Percentiles rank a stretch among this genome's conserved stretches.
Evolutionary conservation across 2,329 filamentous ascomycete species (phyloP).

Genomic region (Colletotrichum phormii): DNA sequence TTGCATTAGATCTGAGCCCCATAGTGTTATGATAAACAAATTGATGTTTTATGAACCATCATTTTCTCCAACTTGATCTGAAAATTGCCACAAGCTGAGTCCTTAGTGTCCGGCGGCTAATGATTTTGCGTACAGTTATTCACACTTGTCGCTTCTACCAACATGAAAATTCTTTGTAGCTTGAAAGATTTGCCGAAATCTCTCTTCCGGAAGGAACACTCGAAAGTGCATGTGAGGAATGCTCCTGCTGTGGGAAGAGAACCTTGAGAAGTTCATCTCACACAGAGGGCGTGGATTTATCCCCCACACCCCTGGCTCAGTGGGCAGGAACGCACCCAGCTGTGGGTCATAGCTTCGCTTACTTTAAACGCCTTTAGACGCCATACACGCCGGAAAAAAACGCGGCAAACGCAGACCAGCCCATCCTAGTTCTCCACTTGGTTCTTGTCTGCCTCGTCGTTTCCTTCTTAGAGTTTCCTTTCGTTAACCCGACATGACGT

Average conservation of each 20-base stretch:
- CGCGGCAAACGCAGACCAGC: conserved; percentile 30
- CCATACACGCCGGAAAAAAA: conserved; percentile 11
- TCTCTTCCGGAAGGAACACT: neutral
- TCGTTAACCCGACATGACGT: conserved; percentile 35
- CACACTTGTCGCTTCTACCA: too few species aligned
- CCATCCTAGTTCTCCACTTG: conserved; percentile 36
- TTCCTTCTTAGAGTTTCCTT: conserved; percentile 21
- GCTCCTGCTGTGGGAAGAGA: neutral
- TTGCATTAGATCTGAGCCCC: conserved; percentile 4
- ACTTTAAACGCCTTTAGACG: neutral
- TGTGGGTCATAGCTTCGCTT: neutral
- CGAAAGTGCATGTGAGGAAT: neutral
- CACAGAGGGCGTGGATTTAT: neutral
- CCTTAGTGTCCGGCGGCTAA: neutral
- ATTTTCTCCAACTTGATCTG: neutral
- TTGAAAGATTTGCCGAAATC: too few species aligned
- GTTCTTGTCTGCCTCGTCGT: conserved; percentile 23
- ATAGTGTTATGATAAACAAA: conserved; percentile 30
- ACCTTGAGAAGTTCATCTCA: neutral
- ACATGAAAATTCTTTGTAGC: too few species aligned
- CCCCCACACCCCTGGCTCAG: neutral
- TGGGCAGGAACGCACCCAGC: neutral
- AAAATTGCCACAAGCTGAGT: neutral
- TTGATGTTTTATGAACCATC: conserved; percentile 2
- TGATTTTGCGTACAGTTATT: neutral